Conservation (phyloP, 805 yeast genomes). For the Grigorovia humatica region DNA sequence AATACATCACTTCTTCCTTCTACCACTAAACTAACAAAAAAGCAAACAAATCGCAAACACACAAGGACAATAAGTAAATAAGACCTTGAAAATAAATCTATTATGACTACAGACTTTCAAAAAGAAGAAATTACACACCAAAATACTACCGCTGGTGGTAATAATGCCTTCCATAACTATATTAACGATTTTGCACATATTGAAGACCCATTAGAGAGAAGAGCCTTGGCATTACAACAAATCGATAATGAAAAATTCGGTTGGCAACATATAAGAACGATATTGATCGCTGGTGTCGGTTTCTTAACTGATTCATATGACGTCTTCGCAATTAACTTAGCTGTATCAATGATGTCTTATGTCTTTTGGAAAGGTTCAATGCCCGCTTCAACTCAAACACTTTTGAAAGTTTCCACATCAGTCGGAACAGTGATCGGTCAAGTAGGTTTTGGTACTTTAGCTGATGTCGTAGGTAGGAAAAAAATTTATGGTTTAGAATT, state of each 20-base stretch:
- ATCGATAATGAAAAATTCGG: constrained; percentile 73
- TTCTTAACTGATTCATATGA: constrained; percentile 90
- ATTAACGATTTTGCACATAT: constrained; percentile 71
- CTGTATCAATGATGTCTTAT: constrained; percentile 65
- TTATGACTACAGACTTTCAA: too few relatives aligned
- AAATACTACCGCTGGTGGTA: constrained; percentile 55
- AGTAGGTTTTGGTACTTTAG: constrained; percentile 70
- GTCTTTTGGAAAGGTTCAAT: constrained; percentile 58
- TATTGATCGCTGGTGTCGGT: constrained; percentile 85
- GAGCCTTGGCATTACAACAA: constrained; percentile 72
- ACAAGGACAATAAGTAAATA: not conserved
- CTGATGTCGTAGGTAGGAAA: constrained; percentile 79
- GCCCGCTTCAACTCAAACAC: constrained; percentile 64
- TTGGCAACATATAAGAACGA: constrained; percentile 76
- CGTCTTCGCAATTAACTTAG: constrained; percentile 81
- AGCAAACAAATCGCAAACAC: not conserved
- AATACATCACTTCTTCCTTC: not conserved
- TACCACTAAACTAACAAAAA: not conserved
- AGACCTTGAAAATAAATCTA: not conserved
- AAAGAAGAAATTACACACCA: constrained; percentile 14
- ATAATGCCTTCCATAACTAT: constrained; percentile 78
- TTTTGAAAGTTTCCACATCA: constrained; percentile 80
- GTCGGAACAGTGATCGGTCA: constrained; percentile 94
- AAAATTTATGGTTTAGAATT: constrained; percentile 79
- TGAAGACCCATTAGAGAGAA: constrained; percentile 77